A percentile compares a stretch with the other conserved stretches of the same genome.
Conservation (phyloP, 1,139 yeast genomes). For the Oligophagozyma castellii region DNA sequence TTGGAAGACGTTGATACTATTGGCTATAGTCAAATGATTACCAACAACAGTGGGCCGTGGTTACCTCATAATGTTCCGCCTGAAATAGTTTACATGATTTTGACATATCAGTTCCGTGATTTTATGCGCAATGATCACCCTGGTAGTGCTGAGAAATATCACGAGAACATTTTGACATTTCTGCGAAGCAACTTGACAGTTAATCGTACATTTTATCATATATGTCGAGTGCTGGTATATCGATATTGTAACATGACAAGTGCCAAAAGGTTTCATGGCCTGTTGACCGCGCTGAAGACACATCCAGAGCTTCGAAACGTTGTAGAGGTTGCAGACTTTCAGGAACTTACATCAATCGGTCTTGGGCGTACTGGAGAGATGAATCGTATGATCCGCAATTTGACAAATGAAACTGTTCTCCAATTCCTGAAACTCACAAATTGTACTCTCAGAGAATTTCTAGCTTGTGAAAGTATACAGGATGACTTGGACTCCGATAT, state of each 20-base stretch:
- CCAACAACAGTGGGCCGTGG: no score
- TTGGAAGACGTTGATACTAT: no score
- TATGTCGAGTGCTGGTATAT: slow-evolving; percentile 25
- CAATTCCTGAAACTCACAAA: slow-evolving; percentile 44
- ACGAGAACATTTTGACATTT: slow-evolving; percentile 25
- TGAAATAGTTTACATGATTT: slow-evolving; percentile 26
- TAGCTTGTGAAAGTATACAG: slow-evolving; percentile 78
- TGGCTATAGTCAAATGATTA: no score
- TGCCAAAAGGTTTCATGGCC: slow-evolving; percentile 68
- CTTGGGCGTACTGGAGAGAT: slow-evolving; percentile 78
- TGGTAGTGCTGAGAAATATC: slow-evolving; percentile 24
- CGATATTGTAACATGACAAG: slow-evolving; percentile 44
- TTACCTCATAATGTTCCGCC: slow-evolving; percentile 22
- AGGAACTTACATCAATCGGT: slow-evolving; percentile 82
- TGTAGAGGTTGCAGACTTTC: slow-evolving; percentile 72
- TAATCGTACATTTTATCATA: slow-evolving; percentile 26
- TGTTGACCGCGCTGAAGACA: slow-evolving; percentile 41
- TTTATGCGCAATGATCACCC: slow-evolving; percentile 28
- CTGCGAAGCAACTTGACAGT: slow-evolving; percentile 26
- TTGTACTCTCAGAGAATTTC: slow-evolving; percentile 64
- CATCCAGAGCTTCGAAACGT: slow-evolving; percentile 43
- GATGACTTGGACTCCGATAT: slow-evolving; percentile 59
- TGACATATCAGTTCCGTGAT: slow-evolving; percentile 28
- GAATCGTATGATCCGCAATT: slow-evolving; percentile 88
- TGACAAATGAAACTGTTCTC: slow-evolving; percentile 58